phyloP scores from a whole-genome alignment of 176 grass and related monocot species.

The Stipa capillata region DNA sequence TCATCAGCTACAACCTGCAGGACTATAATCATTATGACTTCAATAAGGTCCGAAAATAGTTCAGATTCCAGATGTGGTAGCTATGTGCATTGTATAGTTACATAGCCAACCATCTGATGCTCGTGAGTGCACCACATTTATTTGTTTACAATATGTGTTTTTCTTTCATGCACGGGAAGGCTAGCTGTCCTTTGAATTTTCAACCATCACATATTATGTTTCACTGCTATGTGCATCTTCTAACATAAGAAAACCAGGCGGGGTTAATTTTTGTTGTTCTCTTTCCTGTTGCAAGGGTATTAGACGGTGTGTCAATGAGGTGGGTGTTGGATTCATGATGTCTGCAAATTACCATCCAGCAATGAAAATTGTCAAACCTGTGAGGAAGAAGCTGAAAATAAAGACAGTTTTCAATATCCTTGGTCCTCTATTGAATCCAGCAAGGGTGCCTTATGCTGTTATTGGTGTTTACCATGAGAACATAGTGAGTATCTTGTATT shows the following conservation, averaged over 20 bases:
- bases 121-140: neutral
- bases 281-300: slow-evolving; percentile 54
- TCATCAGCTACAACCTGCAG: neutral
- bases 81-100: neutral
- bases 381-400: slow-evolving; percentile 89
- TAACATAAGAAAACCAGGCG: neutral
- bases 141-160: neutral
- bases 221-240: neutral
- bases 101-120: neutral
- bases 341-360: slow-evolving; percentile 92
- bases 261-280: neutral
- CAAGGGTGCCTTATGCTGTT: slow-evolving; percentile 81
- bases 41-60: neutral
- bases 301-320: slow-evolving; percentile 73
- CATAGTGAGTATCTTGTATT: slow-evolving; percentile 57
- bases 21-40: neutral
- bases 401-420: slow-evolving; percentile 98
- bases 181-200: neutral
- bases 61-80: neutral
- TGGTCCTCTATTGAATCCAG: slow-evolving; percentile 92
- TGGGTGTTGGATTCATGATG: slow-evolving; percentile 97
- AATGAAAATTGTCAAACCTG: slow-evolving; percentile 91
- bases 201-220: neutral
- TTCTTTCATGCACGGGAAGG: neutral
- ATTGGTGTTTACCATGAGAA: slow-evolving; percentile 95